A percentile compares a stretch with the other conserved stretches of the same genome.
Evolutionary conservation across 176 grass and related monocot species (phyloP).

Genomic region (Rhynchospora breviuscula): DNA sequence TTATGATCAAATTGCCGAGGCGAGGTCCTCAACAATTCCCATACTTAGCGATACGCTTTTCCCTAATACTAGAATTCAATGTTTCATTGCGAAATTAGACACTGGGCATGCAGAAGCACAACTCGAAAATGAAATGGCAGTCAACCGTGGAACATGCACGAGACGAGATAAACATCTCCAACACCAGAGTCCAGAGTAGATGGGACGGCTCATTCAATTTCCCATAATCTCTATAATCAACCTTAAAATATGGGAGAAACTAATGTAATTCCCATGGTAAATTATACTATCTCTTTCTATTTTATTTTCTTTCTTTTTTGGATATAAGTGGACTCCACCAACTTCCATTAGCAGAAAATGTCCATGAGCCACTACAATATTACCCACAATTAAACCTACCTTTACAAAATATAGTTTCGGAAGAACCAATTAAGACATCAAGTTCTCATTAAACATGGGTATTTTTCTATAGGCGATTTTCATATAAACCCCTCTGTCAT

Average conservation of each 20-base stretch:
- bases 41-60: not conserved
- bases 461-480: not conserved
- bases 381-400: too few species aligned
- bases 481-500: not conserved
- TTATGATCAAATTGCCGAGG: too few species aligned
- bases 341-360: too few species aligned
- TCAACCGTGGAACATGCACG: conserved; percentile 5
- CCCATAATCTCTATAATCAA: not conserved
- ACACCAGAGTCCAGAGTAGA: not conserved
- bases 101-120: not conserved
- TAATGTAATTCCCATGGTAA: not conserved
- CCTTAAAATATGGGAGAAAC: not conserved
- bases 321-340: too few species aligned
- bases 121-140: conserved; percentile 5
- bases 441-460: too few species aligned
- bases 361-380: too few species aligned
- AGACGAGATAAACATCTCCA: not conserved
- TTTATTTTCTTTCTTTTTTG: too few species aligned
- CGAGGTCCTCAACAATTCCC: not conserved
- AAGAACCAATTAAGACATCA: too few species aligned
- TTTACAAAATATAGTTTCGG: too few species aligned
- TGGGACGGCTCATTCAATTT: not conserved
- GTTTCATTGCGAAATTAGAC: not conserved
- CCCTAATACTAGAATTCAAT: not conserved
- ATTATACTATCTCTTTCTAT: not conserved